Percentiles rank a stretch among this genome's conserved stretches.
These are phyloP conservation scores for Penicillium argentinense DNA, from an alignment of 495 filamentous ascomycete genomes.

Conservation along the genomic window DNA sequence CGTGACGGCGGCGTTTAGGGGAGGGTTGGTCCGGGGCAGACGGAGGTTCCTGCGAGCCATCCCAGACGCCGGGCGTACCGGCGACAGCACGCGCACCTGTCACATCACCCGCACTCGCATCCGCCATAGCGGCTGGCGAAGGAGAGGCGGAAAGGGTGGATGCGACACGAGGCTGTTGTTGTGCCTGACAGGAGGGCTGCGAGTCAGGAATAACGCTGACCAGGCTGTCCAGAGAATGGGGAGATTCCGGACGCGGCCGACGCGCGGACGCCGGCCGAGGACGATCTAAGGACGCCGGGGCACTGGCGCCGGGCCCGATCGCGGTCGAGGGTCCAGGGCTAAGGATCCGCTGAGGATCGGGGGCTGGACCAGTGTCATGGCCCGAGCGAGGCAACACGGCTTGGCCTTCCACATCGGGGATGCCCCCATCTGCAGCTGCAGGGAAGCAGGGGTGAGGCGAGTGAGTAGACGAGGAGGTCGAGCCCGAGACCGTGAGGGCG, in stretches of 20 bases:
- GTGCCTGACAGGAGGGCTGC: slow-evolving; percentile 16
- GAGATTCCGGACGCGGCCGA: no score
- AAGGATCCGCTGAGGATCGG: slow-evolving; percentile 2
- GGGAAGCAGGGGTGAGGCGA: not conserved
- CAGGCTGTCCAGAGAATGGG: slow-evolving; percentile 42
- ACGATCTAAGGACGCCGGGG: slow-evolving; percentile 4
- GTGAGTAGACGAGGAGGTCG: no score
- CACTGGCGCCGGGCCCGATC: slow-evolving; percentile 8
- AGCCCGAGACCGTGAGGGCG: no score
- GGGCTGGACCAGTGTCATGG: slow-evolving; percentile 2
- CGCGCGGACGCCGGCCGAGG: not conserved
- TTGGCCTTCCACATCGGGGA: no score
- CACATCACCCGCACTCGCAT: not conserved
- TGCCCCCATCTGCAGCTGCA: not conserved
- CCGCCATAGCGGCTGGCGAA: not conserved
- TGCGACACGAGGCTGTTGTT: not conserved
- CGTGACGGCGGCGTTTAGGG: slow-evolving; percentile 1
- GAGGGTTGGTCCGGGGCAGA: no score
- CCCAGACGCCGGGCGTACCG: not conserved
- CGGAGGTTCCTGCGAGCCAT: not conserved
- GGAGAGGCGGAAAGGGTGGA: not conserved
- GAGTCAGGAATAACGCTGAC: slow-evolving; percentile 51
- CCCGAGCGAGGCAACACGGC: slow-evolving; percentile 2
- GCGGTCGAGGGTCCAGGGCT: not conserved
- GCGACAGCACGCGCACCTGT: not conserved